These are phyloP conservation scores for Cucurbitaria berberidis DNA, from an alignment of 2,329 filamentous ascomycete species.

Conservation along the genomic window DNA sequence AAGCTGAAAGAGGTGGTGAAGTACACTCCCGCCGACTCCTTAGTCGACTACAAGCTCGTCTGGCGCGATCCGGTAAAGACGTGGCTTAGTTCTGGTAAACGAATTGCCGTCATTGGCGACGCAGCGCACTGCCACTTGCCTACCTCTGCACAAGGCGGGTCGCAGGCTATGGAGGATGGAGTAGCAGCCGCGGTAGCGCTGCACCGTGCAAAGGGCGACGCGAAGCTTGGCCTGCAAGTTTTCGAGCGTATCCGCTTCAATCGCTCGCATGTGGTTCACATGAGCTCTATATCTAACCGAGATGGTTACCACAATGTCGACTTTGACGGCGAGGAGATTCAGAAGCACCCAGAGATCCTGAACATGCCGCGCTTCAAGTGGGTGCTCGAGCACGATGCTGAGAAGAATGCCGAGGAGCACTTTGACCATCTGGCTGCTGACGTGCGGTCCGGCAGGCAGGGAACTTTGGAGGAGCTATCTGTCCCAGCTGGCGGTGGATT, in stretches of 20 bases:
- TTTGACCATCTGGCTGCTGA: too few species aligned
- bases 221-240: background rate
- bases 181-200: constrained; percentile 6
- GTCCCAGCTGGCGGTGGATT: too few species aligned
- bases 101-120: constrained; percentile 11
- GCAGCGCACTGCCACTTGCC: constrained; percentile 16
- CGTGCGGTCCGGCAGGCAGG: too few species aligned
- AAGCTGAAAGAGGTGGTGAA: constrained; percentile 45
- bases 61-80: constrained; percentile 12
- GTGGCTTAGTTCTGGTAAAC: constrained; percentile 2
- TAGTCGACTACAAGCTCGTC: constrained; percentile 16
- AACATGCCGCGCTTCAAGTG: constrained; percentile 3
- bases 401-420: constrained; percentile 2
- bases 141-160: constrained; percentile 9
- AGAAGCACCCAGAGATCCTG: background rate
- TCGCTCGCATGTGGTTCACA: too few species aligned
- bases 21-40: constrained; percentile 1
- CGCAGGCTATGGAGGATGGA: constrained; percentile 17
- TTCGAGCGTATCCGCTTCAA: background rate
- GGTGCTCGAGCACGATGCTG: constrained; percentile 5
- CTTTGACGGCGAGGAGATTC: background rate
- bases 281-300: background rate
- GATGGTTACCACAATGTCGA: background rate
- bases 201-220: too few species aligned
- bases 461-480: too few species aligned